phyloP scores from a whole-genome alignment of 805 yeast species.

The Teunomyces lycoperdinae region DNA sequence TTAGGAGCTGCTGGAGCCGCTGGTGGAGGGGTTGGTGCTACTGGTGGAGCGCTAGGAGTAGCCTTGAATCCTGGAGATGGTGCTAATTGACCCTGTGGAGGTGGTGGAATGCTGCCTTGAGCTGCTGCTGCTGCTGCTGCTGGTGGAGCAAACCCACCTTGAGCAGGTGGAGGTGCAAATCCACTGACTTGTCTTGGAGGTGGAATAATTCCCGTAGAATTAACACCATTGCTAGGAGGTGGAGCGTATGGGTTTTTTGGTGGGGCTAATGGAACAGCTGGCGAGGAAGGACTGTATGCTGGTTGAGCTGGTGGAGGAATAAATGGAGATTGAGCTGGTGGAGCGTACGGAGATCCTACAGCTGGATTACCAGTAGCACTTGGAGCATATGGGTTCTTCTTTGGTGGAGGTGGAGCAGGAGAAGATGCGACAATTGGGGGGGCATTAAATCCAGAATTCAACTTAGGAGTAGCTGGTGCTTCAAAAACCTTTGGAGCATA shows the following conservation, averaged over 20 bases:
- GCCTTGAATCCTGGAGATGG: constrained; percentile 13
- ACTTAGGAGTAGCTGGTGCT: constrained; percentile 3
- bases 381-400: constrained; percentile 23
- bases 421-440: constrained; percentile 17
- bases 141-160: constrained; percentile 11
- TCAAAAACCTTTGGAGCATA: constrained; percentile 22
- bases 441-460: constrained; percentile 17
- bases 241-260: constrained; percentile 42
- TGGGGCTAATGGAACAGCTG: constrained; percentile 15
- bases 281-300: constrained; percentile 8
- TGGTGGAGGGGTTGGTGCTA: constrained; percentile 21
- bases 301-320: constrained; percentile 13
- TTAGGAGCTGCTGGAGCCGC: constrained; percentile 20
- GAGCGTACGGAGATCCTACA: constrained; percentile 24
- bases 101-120: not conserved
- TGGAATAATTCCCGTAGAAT: constrained; percentile 5
- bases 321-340: constrained; percentile 22
- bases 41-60: constrained; percentile 11
- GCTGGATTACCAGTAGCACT: constrained; percentile 13
- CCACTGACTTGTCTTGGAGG: constrained; percentile 7
- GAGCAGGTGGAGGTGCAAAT: constrained; percentile 8
- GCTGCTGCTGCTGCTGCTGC: constrained; percentile 19
- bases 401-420: constrained; percentile 19
- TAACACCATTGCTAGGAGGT: constrained; percentile 1
- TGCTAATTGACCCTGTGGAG: constrained; percentile 15